Percentiles rank a stretch among this genome's conserved stretches.
Evolutionary conservation across 495 filamentous ascomycete species (phyloP).

Genomic region (Beverwykella pulmonaria): DNA sequence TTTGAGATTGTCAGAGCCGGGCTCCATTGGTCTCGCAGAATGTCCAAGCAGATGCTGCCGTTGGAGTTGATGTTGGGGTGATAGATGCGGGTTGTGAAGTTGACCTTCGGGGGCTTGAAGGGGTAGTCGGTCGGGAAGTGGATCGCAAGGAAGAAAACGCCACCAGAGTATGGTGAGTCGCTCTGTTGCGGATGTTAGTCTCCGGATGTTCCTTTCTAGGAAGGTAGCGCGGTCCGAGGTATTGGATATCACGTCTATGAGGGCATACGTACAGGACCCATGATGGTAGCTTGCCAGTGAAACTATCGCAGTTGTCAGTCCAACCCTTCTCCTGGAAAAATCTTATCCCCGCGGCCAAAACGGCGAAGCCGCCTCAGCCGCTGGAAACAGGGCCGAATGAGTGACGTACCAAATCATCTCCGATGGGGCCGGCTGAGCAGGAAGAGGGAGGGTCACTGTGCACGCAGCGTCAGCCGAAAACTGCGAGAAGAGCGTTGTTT

Average conservation of each 20-base stretch:
- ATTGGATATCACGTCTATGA: neutral
- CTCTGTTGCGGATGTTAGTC: slow-evolving; percentile 53
- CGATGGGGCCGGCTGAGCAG: slow-evolving; percentile 94
- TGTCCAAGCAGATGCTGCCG: slow-evolving; percentile 98
- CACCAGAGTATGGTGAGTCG: slow-evolving; percentile 94
- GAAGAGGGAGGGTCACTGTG: slow-evolving; percentile 95
- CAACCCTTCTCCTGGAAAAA: neutral
- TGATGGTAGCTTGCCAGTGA: slow-evolving; percentile 99
- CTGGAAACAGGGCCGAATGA: slow-evolving; percentile 3
- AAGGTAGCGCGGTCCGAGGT: slow-evolving; percentile 2
- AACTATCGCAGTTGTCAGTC: slow-evolving; percentile 62
- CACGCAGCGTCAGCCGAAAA: slow-evolving; percentile 49
- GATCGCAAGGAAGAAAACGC: slow-evolving; percentile 97
- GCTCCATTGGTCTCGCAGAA: slow-evolving; percentile 98
- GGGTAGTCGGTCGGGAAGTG: slow-evolving; percentile 99
- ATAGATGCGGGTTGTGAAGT: slow-evolving; percentile 99
- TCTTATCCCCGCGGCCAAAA: neutral
- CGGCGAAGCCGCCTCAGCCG: slow-evolving; percentile 31
- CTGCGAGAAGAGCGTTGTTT: slow-evolving; percentile 5
- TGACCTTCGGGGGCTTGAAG: slow-evolving; percentile 99
- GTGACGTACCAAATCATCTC: slow-evolving; percentile 91
- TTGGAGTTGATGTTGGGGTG: slow-evolving; percentile 99
- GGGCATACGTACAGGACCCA: slow-evolving; percentile 86
- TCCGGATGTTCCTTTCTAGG: neutral
- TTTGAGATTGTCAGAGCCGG: slow-evolving; percentile 98